Evolutionary conservation across 2,329 filamentous ascomycete species (phyloP).

Genomic region (Zasmidium angulare): DNA sequence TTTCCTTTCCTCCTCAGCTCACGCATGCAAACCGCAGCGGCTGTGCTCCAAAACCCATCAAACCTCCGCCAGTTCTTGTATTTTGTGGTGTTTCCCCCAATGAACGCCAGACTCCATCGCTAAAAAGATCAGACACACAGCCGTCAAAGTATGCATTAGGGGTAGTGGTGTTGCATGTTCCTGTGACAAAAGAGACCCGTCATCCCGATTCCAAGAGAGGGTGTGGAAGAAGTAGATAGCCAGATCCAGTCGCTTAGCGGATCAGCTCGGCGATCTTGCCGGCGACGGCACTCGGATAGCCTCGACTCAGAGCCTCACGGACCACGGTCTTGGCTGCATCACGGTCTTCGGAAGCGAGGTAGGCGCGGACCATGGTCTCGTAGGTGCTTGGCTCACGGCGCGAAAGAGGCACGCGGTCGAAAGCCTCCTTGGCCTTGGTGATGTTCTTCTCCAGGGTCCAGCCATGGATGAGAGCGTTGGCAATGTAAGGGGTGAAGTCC

Average conservation of each 20-base stretch:
- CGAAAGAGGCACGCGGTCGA: slow-evolving; percentile 70
- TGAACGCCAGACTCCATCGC: slow-evolving; percentile 14
- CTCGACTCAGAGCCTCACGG: slow-evolving; percentile 83
- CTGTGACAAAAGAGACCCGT: slow-evolving; percentile 3
- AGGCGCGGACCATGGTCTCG: slow-evolving; percentile 96
- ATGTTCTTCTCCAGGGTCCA: slow-evolving; percentile 88
- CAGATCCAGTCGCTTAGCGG: slow-evolving; percentile 18
- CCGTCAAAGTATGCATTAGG: slow-evolving; percentile 8
- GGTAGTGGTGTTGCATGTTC: slow-evolving; percentile 1
- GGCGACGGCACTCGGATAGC: slow-evolving; percentile 87
- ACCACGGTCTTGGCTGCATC: slow-evolving; percentile 75
- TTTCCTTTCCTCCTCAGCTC: slow-evolving; percentile 6
- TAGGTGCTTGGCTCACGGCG: slow-evolving; percentile 96
- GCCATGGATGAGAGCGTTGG: slow-evolving; percentile 95
- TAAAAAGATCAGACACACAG: slow-evolving; percentile 6
- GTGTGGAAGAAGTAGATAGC: slow-evolving; percentile 7
- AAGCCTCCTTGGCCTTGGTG: slow-evolving; percentile 73
- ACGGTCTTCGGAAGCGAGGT: slow-evolving; percentile 78
- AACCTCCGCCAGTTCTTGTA: neutral
- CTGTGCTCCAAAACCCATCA: neutral
- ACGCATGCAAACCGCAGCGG: slow-evolving; percentile 9
- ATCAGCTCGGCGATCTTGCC: slow-evolving; percentile 93
- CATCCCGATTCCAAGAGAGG: slow-evolving; percentile 1
- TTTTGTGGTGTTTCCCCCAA: neutral
- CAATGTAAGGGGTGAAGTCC: slow-evolving; percentile 93